A percentile compares a stretch with the other conserved stretches of the same genome.
Conservation (phyloP, 305 asterid genomes). For the Plantago rigida region DNA sequence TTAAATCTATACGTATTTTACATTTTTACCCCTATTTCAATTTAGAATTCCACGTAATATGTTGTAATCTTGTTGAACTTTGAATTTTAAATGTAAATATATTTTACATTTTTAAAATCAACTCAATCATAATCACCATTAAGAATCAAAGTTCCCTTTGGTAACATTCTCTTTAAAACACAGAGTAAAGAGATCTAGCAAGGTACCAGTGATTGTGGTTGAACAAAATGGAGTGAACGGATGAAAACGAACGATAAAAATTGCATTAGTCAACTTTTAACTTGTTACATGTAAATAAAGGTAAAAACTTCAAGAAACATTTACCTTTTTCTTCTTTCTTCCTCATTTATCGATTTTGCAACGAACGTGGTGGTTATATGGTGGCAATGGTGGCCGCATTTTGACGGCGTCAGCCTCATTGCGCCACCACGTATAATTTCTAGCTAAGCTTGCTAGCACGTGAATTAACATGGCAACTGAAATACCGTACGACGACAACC, state of each 20-base stretch:
- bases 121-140: too few species aligned
- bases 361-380: slow-evolving; percentile 27
- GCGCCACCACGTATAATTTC: slow-evolving; percentile 31
- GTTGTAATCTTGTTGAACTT: too few species aligned
- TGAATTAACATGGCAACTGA: slow-evolving; percentile 22
- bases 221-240: slow-evolving; percentile 14
- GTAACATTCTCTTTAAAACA: too few species aligned
- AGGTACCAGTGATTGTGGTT: too few species aligned
- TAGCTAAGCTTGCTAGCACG: not conserved
- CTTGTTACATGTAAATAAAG: slow-evolving; percentile 6
- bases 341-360: not conserved
- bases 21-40: too few species aligned
- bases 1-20: too few species aligned
- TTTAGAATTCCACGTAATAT: too few species aligned
- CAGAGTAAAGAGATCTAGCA: too few species aligned
- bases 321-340: slow-evolving; percentile 9
- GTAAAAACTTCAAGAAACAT: not conserved
- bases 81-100: too few species aligned
- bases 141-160: too few species aligned
- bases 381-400: slow-evolving; percentile 21
- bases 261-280: slow-evolving; percentile 16
- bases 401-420: slow-evolving; percentile 24
- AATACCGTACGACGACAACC: slow-evolving; percentile 22
- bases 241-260: slow-evolving; percentile 16
- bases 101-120: too few species aligned